Conservation (phyloP, 179 eudicot species). For the Sideroxylon spinosum region DNA sequence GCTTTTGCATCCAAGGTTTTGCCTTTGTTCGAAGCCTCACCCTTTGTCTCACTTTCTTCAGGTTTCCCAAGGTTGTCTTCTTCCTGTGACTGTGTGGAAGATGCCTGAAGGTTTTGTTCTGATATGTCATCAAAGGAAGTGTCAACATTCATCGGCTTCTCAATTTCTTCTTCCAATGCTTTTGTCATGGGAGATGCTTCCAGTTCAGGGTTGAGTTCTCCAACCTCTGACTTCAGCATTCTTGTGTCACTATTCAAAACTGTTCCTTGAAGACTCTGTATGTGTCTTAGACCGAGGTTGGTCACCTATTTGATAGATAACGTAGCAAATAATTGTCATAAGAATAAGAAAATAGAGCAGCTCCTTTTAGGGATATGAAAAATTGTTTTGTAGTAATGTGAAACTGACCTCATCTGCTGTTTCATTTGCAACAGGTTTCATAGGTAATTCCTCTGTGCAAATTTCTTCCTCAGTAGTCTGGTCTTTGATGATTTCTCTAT, state of each 20-base stretch:
- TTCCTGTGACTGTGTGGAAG: slow-evolving; percentile 1
- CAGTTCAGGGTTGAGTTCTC: slow-evolving; percentile 15
- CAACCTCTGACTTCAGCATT: neutral
- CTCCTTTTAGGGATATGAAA: too few species aligned
- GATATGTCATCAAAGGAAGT: neutral
- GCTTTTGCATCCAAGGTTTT: neutral
- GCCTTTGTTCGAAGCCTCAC: neutral
- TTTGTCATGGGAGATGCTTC: neutral
- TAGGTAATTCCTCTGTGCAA: slow-evolving; percentile 13
- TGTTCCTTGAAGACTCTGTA: slow-evolving; percentile 4
- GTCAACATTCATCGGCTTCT: neutral
- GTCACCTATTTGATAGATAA: slow-evolving; percentile 1
- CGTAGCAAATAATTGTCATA: neutral
- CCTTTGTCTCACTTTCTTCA: neutral
- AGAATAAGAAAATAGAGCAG: neutral
- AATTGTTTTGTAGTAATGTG: neutral
- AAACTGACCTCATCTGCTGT: neutral
- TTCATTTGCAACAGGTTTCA: neutral
- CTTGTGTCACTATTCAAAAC: neutral
- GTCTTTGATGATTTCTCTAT: slow-evolving; percentile 14
- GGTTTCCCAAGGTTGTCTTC: neutral
- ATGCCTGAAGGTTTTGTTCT: neutral
- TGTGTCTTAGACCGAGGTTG: slow-evolving; percentile 4
- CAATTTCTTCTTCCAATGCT: too few species aligned
- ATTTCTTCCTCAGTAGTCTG: neutral